Conservation (phyloP, 106 monocot species). For the Amphibolis antarctica region DNA sequence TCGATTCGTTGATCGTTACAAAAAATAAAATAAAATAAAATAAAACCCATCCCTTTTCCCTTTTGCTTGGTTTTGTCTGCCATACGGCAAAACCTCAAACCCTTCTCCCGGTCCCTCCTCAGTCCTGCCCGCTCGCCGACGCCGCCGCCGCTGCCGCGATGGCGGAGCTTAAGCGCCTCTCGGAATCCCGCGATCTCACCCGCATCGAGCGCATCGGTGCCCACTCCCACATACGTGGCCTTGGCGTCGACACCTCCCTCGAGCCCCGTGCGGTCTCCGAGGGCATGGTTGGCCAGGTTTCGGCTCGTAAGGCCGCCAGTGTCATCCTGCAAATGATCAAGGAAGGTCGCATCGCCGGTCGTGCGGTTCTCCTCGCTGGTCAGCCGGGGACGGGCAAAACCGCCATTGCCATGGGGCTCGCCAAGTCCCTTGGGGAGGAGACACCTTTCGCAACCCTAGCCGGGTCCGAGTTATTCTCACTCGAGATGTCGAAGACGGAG, state of each 20-base stretch:
- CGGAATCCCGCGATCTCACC: constrained; percentile 21
- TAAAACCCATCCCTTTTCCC: too few species aligned
- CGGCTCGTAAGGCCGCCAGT: constrained; percentile 6
- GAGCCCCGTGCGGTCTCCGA: constrained; percentile 19
- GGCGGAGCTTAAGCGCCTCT: constrained; percentile 20
- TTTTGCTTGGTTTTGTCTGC: too few species aligned
- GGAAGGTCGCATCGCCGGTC: constrained; percentile 31
- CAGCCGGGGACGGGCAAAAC: constrained; percentile 98
- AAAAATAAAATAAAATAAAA: too few species aligned
- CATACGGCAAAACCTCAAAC: constrained; percentile 1
- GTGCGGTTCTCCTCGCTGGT: constrained; percentile 83
- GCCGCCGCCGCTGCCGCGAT: constrained; percentile 2
- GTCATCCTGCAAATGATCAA: constrained; percentile 16
- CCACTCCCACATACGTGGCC: constrained; percentile 34
- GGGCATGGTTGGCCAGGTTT: constrained; percentile 21
- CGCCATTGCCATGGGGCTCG: constrained; percentile 79
- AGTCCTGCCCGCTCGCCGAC: too few species aligned
- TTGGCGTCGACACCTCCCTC: constrained; percentile 14
- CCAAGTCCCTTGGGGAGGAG: constrained; percentile 76
- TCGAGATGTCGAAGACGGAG: constrained; percentile 82
- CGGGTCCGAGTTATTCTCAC: constrained; percentile 73
- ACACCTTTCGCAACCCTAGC: constrained; percentile 67
- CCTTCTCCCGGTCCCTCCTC: neutral
- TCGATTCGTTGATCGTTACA: too few species aligned
- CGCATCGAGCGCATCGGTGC: constrained; percentile 30